Evolutionary conservation across 1,284 basidiomycete genomes (phyloP).

Genomic region (Mixia osmundae): DNA sequence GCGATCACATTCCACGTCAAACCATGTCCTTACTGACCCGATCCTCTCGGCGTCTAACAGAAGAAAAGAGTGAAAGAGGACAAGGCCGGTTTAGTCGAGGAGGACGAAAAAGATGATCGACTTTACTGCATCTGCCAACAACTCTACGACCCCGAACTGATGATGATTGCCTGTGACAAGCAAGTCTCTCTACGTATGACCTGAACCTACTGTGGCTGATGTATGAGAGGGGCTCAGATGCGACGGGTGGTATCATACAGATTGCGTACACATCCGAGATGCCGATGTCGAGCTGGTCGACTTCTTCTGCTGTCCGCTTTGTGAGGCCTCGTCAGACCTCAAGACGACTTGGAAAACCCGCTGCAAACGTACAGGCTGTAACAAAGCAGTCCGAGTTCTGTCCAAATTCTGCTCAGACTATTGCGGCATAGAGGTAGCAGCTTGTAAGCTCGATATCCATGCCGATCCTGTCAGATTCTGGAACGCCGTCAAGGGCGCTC

Average conservation of each 20-base stretch:
- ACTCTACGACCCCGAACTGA: slow-evolving; percentile 27
- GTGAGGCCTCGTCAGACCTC: slow-evolving; percentile 38
- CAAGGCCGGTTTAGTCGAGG: slow-evolving; percentile 20
- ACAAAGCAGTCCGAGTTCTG: slow-evolving; percentile 47
- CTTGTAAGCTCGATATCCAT: slow-evolving; percentile 12
- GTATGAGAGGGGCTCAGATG: slow-evolving; percentile 23
- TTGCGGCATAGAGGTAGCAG: slow-evolving; percentile 15
- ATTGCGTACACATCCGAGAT: slow-evolving; percentile 52
- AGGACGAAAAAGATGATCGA: slow-evolving; percentile 41
- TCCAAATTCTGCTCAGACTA: slow-evolving; percentile 38
- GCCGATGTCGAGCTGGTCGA: slow-evolving; percentile 55
- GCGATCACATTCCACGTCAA: too few relatives aligned
- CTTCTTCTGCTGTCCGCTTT: slow-evolving; percentile 57
- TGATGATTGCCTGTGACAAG: slow-evolving; percentile 80
- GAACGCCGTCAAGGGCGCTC: slow-evolving; percentile 8
- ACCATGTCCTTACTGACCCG: too few relatives aligned
- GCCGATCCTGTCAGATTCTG: slow-evolving; percentile 10
- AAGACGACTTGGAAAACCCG: slow-evolving; percentile 50
- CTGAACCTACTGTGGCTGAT: neutral
- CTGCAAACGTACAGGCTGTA: slow-evolving; percentile 33
- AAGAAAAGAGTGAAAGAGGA: too few relatives aligned
- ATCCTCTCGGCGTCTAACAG: too few relatives aligned
- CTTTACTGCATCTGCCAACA: slow-evolving; percentile 38
- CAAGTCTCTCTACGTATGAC: slow-evolving; percentile 20
- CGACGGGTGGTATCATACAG: slow-evolving; percentile 70